A percentile compares a stretch with the other conserved stretches of the same genome.
phyloP scores from a whole-genome alignment of 306 rosid species.

The Gillenia trifoliata region DNA sequence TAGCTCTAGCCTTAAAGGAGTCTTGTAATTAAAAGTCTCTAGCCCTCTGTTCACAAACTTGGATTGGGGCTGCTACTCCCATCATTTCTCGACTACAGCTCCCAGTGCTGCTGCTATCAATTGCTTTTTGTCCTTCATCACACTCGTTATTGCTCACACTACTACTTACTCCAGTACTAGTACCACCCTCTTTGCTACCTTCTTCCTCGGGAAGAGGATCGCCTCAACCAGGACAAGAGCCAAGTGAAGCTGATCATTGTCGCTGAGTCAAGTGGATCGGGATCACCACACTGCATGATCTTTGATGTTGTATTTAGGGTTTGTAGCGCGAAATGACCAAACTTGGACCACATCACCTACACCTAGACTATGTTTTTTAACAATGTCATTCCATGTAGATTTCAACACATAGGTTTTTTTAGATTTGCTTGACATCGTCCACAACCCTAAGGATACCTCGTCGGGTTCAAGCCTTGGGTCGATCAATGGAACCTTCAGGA shows the following conservation, averaged over 20 bases:
- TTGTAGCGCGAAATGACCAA: background rate
- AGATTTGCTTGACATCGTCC: background rate
- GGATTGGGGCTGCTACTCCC: no score
- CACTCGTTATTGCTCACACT: no score
- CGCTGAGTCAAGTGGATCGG: background rate
- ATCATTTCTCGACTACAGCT: background rate
- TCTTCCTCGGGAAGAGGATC: background rate
- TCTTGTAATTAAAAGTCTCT: no score
- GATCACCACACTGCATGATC: background rate
- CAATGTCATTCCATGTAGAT: background rate
- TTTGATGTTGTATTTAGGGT: background rate
- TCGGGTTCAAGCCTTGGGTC: background rate
- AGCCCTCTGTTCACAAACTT: no score
- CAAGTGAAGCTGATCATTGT: background rate
- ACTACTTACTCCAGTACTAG: background rate
- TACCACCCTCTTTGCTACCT: background rate
- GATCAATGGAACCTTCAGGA: background rate
- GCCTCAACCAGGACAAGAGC: slow-evolving; percentile 3
- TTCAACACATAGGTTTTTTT: background rate
- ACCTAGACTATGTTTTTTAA: background rate
- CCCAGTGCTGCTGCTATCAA: background rate
- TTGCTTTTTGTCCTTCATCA: background rate
- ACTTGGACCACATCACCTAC: background rate
- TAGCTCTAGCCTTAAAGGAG: no score
- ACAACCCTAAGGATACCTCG: background rate